Evolutionary conservation across 306 rosid genomes (phyloP).

Genomic region (Rosa chinensis): DNA sequence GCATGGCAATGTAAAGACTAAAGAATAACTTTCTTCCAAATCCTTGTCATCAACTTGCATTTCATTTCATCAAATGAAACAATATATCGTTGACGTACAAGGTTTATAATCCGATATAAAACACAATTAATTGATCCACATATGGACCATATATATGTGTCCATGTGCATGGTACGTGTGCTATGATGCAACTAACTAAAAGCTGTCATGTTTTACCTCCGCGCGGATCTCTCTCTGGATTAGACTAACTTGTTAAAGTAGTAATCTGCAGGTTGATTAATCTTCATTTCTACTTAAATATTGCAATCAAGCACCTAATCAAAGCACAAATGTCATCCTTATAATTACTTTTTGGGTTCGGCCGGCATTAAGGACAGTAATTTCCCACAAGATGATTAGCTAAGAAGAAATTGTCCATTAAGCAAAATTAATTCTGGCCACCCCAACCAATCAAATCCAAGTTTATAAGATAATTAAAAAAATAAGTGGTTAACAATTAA

Average conservation of each 20-base stretch:
- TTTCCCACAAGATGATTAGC: slow-evolving; percentile 10
- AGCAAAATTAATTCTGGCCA: slow-evolving; percentile 3
- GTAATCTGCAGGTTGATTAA: slow-evolving; percentile 21
- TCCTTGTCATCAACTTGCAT: no score
- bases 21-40: no score
- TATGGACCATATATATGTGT: background rate
- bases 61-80: no score
- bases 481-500: slow-evolving; percentile 20
- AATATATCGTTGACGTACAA: background rate
- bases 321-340: slow-evolving; percentile 13
- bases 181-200: background rate
- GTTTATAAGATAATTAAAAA: slow-evolving; percentile 10
- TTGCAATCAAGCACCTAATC: slow-evolving; percentile 39
- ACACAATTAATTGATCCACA: background rate
- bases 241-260: slow-evolving; percentile 17
- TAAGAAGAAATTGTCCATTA: slow-evolving; percentile 2
- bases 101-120: background rate
- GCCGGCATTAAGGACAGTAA: slow-evolving; percentile 17
- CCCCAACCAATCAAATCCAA: slow-evolving; percentile 1
- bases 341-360: slow-evolving; percentile 4
- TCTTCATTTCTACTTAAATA: slow-evolving; percentile 18
- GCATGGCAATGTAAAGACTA: no score
- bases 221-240: background rate
- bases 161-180: background rate
- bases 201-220: background rate